Conservation (phyloP, 1,284 basidiomycete species). For the Microbotryomycetes sp. region DNA sequence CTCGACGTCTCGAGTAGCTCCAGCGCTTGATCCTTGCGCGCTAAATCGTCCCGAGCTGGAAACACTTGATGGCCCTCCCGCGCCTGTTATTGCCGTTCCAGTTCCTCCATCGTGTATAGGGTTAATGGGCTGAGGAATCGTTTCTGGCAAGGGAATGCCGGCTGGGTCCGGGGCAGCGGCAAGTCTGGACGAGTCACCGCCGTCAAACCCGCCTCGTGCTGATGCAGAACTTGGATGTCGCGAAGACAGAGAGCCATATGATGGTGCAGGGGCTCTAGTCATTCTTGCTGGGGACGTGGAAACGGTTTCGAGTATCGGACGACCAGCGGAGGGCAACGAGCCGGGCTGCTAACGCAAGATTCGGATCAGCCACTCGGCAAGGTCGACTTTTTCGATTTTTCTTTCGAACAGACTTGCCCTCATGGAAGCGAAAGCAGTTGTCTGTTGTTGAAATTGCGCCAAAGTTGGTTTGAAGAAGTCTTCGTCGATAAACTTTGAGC, state of each 20-base stretch:
- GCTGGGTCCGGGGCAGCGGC: background rate
- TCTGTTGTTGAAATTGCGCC: slow-evolving; percentile 12
- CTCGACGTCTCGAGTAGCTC: slow-evolving; percentile 13
- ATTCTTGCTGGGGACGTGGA: slow-evolving; percentile 5
- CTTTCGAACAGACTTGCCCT: background rate
- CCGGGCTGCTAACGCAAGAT: slow-evolving; percentile 1
- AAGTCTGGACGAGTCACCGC: background rate
- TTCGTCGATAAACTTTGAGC: slow-evolving; percentile 38
- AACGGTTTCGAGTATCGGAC: background rate
- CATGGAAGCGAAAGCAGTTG: background rate
- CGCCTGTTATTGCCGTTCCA: background rate
- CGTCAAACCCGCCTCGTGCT: background rate
- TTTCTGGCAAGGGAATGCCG: background rate
- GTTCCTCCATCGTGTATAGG: background rate
- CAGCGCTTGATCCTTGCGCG: background rate
- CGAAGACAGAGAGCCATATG: slow-evolving; percentile 30
- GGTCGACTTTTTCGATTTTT: background rate
- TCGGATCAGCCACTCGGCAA: background rate
- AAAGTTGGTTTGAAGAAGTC: slow-evolving; percentile 38
- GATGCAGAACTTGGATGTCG: slow-evolving; percentile 17
- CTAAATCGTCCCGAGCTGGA: background rate
- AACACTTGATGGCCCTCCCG: background rate
- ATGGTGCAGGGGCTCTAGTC: background rate
- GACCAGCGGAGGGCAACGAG: slow-evolving; percentile 2
- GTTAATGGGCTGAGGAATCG: background rate